Percentiles rank a stretch among this genome's conserved stretches.
These are phyloP conservation scores for Scheffersomyces illinoinensis DNA, from an alignment of 1,139 yeast species.

Conservation along the genomic window DNA sequence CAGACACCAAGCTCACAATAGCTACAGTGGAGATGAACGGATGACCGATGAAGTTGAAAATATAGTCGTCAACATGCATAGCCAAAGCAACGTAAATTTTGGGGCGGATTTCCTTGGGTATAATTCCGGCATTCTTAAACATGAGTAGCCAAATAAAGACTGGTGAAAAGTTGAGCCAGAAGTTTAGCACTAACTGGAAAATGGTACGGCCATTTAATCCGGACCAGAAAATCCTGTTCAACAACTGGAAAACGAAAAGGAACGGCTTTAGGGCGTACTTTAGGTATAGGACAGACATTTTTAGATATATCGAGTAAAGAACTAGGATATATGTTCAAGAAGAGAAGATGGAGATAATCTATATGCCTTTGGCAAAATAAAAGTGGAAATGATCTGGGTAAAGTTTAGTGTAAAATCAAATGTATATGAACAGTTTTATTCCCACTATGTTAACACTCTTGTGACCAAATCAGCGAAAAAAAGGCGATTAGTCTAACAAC, in stretches of 20 bases:
- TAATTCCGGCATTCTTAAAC: constrained; percentile 61
- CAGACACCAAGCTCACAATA: constrained; percentile 10
- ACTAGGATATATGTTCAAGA: not conserved
- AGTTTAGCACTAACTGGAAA: constrained; percentile 39
- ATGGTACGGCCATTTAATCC: constrained; percentile 42
- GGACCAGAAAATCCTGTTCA: constrained; percentile 24
- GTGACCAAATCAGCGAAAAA: not conserved
- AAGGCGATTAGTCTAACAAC: not conserved
- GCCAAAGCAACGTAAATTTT: constrained; percentile 51
- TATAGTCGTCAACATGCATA: constrained; percentile 38
- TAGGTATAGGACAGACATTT: not conserved
- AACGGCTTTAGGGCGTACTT: constrained; percentile 13
- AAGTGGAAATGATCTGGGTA: not conserved
- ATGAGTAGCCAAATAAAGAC: constrained; percentile 57
- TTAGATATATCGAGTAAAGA: not conserved
- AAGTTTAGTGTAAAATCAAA: too few species aligned
- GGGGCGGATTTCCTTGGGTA: constrained; percentile 60
- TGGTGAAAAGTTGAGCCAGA: constrained; percentile 52
- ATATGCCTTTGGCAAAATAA: not conserved
- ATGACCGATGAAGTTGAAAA: constrained; percentile 22
- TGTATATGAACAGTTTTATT: too few species aligned
- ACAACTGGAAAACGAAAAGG: constrained; percentile 18
- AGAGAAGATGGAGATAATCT: not conserved
- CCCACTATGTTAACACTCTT: not conserved
- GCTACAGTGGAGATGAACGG: constrained; percentile 14